phyloP scores from a whole-genome alignment of 305 asterid genomes.

The Solanum hybrid region DNA sequence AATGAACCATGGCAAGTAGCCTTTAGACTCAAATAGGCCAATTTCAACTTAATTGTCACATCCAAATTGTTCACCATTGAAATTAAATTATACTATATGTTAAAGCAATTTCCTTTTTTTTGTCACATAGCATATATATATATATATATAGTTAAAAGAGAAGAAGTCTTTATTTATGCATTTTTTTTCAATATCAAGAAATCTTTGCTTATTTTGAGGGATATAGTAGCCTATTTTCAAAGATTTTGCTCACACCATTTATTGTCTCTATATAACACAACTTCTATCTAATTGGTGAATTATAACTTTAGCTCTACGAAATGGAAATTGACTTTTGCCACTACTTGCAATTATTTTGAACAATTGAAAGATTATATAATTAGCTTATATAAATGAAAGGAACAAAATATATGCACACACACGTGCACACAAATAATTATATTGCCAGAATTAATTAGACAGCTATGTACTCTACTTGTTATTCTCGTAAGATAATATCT shows the following conservation, averaged over 20 bases:
- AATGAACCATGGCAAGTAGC: not conserved
- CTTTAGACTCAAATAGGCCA: not conserved
- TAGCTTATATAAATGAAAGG: not conserved
- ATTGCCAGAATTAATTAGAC: not conserved
- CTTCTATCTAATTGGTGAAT: not conserved
- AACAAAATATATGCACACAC: not conserved
- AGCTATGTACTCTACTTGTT: not conserved
- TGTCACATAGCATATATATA: not conserved
- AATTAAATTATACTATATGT: not conserved
- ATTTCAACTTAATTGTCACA: not conserved
- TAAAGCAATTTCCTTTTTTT: not conserved
- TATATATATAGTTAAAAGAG: too few species aligned
- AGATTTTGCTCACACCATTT: not conserved
- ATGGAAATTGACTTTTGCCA: not conserved
- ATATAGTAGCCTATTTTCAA: not conserved
- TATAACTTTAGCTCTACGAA: not conserved
- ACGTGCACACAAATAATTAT: not conserved
- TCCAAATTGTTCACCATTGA: not conserved
- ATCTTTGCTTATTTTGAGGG: slow-evolving; percentile 4
- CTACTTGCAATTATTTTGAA: not conserved
- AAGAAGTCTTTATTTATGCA: not conserved
- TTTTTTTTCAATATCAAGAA: not conserved
- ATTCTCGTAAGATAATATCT: not conserved
- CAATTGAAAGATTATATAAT: not conserved
- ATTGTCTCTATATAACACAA: not conserved